These are phyloP conservation scores for Trametes maxima DNA, from an alignment of 768 basidiomycete species.

Conservation along the genomic window DNA sequence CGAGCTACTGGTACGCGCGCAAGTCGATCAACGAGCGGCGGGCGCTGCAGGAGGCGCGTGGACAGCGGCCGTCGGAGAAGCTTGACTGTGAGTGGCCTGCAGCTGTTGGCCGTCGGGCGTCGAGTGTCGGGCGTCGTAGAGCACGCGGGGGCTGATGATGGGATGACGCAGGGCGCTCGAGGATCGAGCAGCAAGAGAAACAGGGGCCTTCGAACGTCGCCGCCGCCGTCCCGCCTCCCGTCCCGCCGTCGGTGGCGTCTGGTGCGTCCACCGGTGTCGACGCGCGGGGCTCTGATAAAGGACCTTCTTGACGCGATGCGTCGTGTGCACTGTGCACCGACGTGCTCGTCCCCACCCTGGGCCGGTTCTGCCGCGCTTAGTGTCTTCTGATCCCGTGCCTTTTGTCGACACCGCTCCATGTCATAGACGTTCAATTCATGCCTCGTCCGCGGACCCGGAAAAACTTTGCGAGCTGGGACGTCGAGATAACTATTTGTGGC, in stretches of 20 bases:
- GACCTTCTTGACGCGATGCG: conserved; percentile 4
- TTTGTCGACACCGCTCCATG: too few relatives aligned
- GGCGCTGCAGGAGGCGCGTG: conserved; percentile 33
- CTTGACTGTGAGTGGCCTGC: conserved; percentile 34
- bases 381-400: too few relatives aligned
- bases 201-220: background rate
- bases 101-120: background rate
- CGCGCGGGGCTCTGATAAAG: background rate
- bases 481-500: too few relatives aligned
- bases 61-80: conserved; percentile 37
- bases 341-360: background rate
- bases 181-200: conserved; percentile 19
- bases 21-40: conserved; percentile 40
- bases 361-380: background rate
- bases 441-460: too few relatives aligned
- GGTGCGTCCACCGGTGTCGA: background rate
- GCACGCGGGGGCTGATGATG: background rate
- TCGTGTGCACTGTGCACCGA: background rate
- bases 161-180: conserved; percentile 16
- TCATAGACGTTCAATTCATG: too few relatives aligned
- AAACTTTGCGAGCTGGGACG: too few relatives aligned
- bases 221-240: background rate
- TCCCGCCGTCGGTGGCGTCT: background rate
- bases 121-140: background rate
- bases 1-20: conserved; percentile 42